Evolutionary conservation across 2,329 filamentous ascomycete species (phyloP), one percentile per base, ranked within the genome.

Genomic region (Trichoderma hamatum): DNA sequence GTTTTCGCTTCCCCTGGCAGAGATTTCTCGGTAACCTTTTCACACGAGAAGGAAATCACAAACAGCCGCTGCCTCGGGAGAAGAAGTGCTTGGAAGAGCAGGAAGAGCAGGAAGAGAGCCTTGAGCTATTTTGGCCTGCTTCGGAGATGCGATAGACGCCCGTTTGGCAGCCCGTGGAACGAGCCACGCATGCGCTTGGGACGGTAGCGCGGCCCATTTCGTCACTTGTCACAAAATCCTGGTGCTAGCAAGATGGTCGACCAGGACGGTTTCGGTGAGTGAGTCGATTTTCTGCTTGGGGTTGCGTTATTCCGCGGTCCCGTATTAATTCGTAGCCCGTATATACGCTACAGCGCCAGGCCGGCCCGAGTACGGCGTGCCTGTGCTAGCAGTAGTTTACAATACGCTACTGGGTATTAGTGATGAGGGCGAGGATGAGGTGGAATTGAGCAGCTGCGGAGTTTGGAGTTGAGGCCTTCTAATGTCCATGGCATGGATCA

Each of bases 191-290:
- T 36, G 54, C 63, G 19, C 26, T 30, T 55, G 63, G 39, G 14
- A 30, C 54, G 28, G 54, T 67, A 58, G 63, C 54, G 63, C 54
- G 39, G n/a, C 26, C 55, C 21, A 21, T 59, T 58, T 28, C n/a
- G 54, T 67, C 52, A 67, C 54, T 59, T 59, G 21, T 67, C 63
- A 59, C 54, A 67, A 59, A 46, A 49, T 30, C 63, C 63, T 59
- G 39, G 52, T 30, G 30, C 30, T 19, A 32, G 14, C n/a, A 34
- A 11, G 58, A 51, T 66, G 52, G 16, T 56, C 26, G 52, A 34
- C 28, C n/a, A 49, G 46, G 21, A 49, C 43, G n/a, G n/a, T 24
- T n/a, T 49, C 46, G 46, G 46, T 55, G 36, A 30, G 36, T 49
- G 26, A 30, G 52, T 19, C 52, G 52, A 55, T 55, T 30, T 32